A percentile compares a stretch with the other conserved stretches of the same genome.
Conservation (phyloP, 2,329 filamentous ascomycete species). For the Pseudogymnoascus sp. region DNA sequence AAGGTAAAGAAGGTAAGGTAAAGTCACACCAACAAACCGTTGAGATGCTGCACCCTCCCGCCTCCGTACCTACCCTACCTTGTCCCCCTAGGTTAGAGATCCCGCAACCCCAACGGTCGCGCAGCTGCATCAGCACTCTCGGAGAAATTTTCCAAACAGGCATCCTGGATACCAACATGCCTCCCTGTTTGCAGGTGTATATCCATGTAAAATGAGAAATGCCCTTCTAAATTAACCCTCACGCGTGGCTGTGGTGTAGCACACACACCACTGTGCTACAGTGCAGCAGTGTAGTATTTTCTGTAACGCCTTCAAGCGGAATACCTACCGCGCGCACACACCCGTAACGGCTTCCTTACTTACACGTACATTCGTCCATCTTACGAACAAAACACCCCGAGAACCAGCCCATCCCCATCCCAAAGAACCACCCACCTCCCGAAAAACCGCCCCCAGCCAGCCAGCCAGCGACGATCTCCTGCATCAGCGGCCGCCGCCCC, state of each 20-base stretch:
- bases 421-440: not conserved
- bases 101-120: not conserved
- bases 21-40: not conserved
- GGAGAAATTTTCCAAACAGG: not conserved
- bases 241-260: not conserved
- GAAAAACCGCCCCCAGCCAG: not conserved
- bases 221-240: not conserved
- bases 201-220: not conserved
- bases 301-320: too few relatives aligned
- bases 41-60: not conserved
- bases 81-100: not conserved
- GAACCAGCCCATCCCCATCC: not conserved
- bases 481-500: not conserved
- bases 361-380: too few relatives aligned
- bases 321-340: not conserved
- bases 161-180: not conserved
- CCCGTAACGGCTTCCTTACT: too few relatives aligned
- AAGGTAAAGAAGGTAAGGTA: too few relatives aligned
- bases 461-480: too few relatives aligned
- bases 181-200: not conserved
- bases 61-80: too few relatives aligned
- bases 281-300: not conserved
- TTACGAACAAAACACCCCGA: too few relatives aligned
- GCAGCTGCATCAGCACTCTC: not conserved
- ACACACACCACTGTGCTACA: not conserved